A percentile compares a stretch with the other conserved stretches of the same genome.
Conservation (phyloP, 169 alveolate species). For the Cryptosporidium meleagridis region DNA sequence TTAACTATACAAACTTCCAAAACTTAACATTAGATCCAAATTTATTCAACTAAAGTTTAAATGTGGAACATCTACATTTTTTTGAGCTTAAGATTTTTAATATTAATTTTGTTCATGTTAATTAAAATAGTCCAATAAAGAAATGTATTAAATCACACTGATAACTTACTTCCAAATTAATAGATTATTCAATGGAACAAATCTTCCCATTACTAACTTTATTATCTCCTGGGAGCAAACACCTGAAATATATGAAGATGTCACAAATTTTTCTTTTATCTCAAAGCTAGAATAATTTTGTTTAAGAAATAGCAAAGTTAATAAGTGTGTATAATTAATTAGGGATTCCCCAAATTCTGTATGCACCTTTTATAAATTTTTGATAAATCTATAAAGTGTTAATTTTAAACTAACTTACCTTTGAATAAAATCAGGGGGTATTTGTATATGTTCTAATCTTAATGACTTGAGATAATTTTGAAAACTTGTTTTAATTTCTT, state of each 20-base stretch:
- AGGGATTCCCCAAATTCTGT: neutral
- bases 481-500: neutral
- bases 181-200: conserved; percentile 49
- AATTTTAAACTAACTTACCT: neutral
- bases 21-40: conserved; percentile 9
- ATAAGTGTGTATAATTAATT: neutral
- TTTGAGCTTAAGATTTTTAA: conserved; percentile 13
- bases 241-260: conserved; percentile 60
- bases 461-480: neutral
- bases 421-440: neutral
- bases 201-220: conserved; percentile 37
- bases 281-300: neutral
- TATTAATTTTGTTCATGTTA: neutral
- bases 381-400: neutral
- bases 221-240: conserved; percentile 60
- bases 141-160: neutral
- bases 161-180: conserved; percentile 69
- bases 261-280: conserved; percentile 11
- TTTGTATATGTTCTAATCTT: neutral
- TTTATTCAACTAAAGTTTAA: conserved; percentile 3
- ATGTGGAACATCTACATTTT: conserved; percentile 25
- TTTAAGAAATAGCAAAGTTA: neutral
- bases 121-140: neutral
- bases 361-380: neutral
- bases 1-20: conserved; percentile 25